phyloP scores from a whole-genome alignment of 1,139 yeast species.

The Tardiomyces digboiensis region DNA sequence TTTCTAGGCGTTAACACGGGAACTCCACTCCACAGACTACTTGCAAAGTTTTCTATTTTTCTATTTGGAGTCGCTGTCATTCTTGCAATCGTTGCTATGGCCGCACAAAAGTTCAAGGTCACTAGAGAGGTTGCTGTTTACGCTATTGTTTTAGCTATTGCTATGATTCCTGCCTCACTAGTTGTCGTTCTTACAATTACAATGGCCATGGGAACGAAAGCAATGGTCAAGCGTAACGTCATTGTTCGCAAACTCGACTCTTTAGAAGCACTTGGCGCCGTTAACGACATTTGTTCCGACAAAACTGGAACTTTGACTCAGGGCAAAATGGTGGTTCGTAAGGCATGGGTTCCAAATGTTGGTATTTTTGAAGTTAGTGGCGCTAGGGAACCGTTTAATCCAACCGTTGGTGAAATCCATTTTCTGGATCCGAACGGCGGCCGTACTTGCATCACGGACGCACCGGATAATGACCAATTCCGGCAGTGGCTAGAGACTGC shows the following conservation, averaged over 20 bases:
- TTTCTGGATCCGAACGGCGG: slow-evolving; percentile 14
- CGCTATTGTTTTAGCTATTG: slow-evolving; percentile 75
- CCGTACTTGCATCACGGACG: slow-evolving; percentile 5
- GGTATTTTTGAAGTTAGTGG: slow-evolving; percentile 57
- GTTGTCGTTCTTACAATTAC: slow-evolving; percentile 77
- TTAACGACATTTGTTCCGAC: slow-evolving; percentile 75
- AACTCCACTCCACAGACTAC: slow-evolving; percentile 63
- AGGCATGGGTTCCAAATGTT: slow-evolving; percentile 71
- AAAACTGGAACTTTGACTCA: slow-evolving; percentile 78
- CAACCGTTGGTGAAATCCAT: slow-evolving; percentile 46
- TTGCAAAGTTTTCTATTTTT: slow-evolving; percentile 63
- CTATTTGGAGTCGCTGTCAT: slow-evolving; percentile 63
- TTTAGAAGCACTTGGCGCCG: slow-evolving; percentile 71
- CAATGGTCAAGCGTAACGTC: slow-evolving; percentile 62
- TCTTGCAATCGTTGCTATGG: slow-evolving; percentile 75
- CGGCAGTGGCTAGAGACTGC: slow-evolving; percentile 48
- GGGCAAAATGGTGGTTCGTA: slow-evolving; percentile 68
- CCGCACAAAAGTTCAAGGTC: slow-evolving; percentile 51
- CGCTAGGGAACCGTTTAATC: slow-evolving; percentile 65
- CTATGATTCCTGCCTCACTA: slow-evolving; percentile 78
- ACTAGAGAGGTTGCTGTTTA: slow-evolving; percentile 60
- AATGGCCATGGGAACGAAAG: slow-evolving; percentile 80
- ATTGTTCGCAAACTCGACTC: slow-evolving; percentile 74
- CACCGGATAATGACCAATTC: slow-evolving; percentile 22
- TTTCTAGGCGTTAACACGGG: slow-evolving; percentile 70